Base-by-base conservation (phyloP, 1,139 yeast genomes). In the Geotrichum reessii region DNA sequence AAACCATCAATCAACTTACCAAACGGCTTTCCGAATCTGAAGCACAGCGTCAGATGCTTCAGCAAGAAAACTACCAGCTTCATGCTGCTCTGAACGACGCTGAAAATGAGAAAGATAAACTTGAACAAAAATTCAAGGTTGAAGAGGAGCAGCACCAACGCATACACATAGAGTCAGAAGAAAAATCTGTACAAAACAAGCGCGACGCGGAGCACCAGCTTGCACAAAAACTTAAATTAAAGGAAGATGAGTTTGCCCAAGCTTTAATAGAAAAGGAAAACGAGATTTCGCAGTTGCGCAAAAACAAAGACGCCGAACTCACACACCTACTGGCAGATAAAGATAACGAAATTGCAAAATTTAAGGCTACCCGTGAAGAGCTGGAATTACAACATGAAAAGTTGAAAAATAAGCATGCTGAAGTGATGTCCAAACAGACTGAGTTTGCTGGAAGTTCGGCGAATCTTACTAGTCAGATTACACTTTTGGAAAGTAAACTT, bases 1-100 rank as follows among this genome's bases (percentile, higher is more conserved):
- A 64, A 28, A 63, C 67, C 12, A 64, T 70, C 53, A 64, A 63
- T 46, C 63, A 62, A 27, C 64, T 70, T 21, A 68, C 68, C 53
- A 69, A 68, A 27, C 66, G 66, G 63, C 59, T 70, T 61, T 59
- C 66, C 33, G 68, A 73, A 61, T 61, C 70, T 5, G 72, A 68
- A 62, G 66, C 62, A 37, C 55, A 64, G 51, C 69, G 65, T 49
- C 58, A 64, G 9, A 71, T 73, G 2, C 71, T 77, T 17, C 64
- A 60, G 21, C 66, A 67, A 48, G 73, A 70, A 57, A 70, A 33
- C n/a, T n/a, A 24, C 25, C 25, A 33, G 27, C 44, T 48, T 9
- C 66, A 67, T 42, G 33, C 27, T 7, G 60, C 65, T 60, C 65
- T 70, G 4, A 64, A 63, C 37, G 68, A 65, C 24, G 63, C 67